These are phyloP conservation scores for Chaetoceros tenuissimus DNA, from an alignment of 108 stramenopile genomes.

Conservation along the genomic window DNA sequence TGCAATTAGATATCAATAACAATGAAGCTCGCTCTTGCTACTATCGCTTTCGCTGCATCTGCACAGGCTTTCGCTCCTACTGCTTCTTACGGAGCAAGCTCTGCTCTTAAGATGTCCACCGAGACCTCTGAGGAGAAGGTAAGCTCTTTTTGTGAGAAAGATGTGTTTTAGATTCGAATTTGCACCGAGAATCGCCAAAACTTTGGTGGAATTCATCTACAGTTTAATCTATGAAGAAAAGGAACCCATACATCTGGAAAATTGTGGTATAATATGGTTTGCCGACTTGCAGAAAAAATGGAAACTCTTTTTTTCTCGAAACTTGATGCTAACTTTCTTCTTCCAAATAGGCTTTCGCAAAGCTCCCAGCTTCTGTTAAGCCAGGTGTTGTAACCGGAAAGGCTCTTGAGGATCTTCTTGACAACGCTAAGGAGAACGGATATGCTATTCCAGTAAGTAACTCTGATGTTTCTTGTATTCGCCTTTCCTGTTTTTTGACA, in stretches of 20 bases:
- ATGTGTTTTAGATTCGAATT: conserved; percentile 1
- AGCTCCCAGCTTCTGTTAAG: conserved; percentile 84
- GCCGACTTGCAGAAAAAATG: too few relatives aligned
- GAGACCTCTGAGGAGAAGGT: conserved; percentile 46
- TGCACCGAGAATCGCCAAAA: too few relatives aligned
- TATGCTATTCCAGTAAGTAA: conserved; percentile 94
- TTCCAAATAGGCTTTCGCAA: conserved; percentile 57
- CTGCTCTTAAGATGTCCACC: conserved; percentile 52
- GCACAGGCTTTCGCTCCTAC: conserved; percentile 54
- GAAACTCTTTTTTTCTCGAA: not conserved
- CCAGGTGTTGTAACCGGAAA: conserved; percentile 87
- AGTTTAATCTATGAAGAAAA: too few relatives aligned
- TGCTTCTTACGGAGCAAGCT: conserved; percentile 28
- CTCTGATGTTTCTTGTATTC: too few relatives aligned
- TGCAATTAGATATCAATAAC: conserved; percentile 13
- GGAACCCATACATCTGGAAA: too few relatives aligned
- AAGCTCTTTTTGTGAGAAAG: conserved; percentile 6
- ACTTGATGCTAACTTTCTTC: not conserved
- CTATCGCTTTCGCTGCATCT: conserved; percentile 33
- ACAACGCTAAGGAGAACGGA: conserved; percentile 73
- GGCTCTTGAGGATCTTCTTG: conserved; percentile 78
- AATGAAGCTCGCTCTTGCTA: conserved; percentile 63
- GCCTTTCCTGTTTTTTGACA: too few relatives aligned
- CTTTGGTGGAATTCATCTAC: too few relatives aligned
- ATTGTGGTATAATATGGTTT: too few relatives aligned